phyloP scores from a whole-genome alignment of 768 basidiomycete species.

The Amanita pallidorosea region DNA sequence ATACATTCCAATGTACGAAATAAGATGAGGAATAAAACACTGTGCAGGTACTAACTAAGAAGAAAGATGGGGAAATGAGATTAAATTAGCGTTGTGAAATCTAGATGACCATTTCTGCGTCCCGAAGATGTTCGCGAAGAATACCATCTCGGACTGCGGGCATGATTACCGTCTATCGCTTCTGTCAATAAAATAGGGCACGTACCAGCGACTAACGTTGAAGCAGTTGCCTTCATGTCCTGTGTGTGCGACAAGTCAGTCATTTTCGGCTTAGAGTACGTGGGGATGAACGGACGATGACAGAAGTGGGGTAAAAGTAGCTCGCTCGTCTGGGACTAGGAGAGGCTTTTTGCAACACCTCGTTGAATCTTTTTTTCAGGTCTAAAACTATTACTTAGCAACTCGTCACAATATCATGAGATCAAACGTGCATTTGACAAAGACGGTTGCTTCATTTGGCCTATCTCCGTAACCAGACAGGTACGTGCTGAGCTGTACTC shows the following conservation, averaged over 20 bases:
- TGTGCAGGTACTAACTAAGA: not conserved
- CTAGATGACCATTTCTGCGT: constrained; percentile 30
- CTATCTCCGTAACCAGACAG: constrained; percentile 54
- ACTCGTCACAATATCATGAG: not conserved
- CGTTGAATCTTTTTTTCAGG: constrained; percentile 32
- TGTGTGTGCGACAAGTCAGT: constrained; percentile 11
- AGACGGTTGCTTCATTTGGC: constrained; percentile 41
- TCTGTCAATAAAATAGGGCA: constrained; percentile 1
- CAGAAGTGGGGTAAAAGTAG: constrained; percentile 52
- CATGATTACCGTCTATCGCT: not conserved
- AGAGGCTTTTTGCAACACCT: constrained; percentile 36
- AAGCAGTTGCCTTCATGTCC: constrained; percentile 47
- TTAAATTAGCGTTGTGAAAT: not conserved
- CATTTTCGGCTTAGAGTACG: not conserved
- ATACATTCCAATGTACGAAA: too few relatives aligned
- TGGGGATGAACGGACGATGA: constrained; percentile 33
- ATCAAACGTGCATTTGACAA: constrained; percentile 43
- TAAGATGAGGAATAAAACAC: not conserved
- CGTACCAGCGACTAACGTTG: constrained; percentile 40
- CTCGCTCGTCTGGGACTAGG: constrained; percentile 33
- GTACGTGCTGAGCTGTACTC: constrained; percentile 38
- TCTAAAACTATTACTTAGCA: too few relatives aligned
- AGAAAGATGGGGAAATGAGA: too few relatives aligned
- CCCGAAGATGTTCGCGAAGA: constrained; percentile 37
- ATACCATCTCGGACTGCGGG: constrained; percentile 42